Base-by-base conservation (phyloP, 352 stramenopile species). In the Phytophthora meadii region DNA sequence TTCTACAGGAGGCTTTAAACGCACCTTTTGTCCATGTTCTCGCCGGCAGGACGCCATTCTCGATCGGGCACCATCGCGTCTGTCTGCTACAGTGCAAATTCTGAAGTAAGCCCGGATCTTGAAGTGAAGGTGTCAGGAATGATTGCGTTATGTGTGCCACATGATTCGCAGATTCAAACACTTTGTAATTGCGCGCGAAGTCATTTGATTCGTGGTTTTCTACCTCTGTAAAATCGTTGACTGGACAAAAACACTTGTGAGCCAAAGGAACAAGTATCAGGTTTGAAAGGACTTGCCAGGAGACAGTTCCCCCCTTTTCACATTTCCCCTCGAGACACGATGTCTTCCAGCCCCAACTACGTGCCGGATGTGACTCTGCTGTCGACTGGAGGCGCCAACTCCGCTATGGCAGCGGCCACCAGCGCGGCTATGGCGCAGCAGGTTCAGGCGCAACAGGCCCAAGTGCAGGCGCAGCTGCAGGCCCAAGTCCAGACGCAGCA, bases 311-410 rank as follows among this genome's bases (percentile, higher is more conserved):
- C 48, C 36, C 56, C 19, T 61, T 34, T 22, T 30, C 53, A 52
- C 53, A 42, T 75, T 77, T 79, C 70, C 77, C 7, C 37, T 83
- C 84, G 56, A 11, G 7, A 17, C 30, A 22, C 27, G 56, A 87
- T 90, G 88, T 82, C 83, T 92, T 89, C 82, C 68, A 93, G 82
- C 89, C 79, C 84, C 91, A 86, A 93, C 30, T 93, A 93, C 79
- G 52, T 77, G 68, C 56, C 8, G 30, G 59, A 78, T 54, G 67
- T 72, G 45, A 42, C 15, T 60, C 60, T 67, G 59, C 37, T 76
- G 12, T 67, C 67, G 41, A 36, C 58, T 25, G 51, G 45, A 40
- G n/a, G 17, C 53, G 27, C 65, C 51, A 36, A 0, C 30, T 36
- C 30, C 30, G 30, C 30, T 36, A 36, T 36, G 24, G 55, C 56